Evolutionary conservation across 148 eudicot species (phyloP).

Genomic region (Tetragonia tetragonoides): DNA sequence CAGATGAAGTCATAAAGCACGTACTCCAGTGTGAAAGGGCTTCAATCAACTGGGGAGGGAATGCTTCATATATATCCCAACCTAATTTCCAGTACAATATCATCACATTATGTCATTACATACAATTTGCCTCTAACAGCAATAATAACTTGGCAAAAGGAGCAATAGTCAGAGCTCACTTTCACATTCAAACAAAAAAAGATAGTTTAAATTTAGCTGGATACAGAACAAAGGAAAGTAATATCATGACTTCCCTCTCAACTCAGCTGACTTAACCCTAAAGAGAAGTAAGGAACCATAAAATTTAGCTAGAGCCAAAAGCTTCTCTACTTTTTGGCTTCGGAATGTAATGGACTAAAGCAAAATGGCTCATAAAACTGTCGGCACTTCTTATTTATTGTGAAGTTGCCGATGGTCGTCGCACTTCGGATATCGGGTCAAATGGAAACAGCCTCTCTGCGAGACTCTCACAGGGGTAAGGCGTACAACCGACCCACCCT

Average conservation of each 20-base stretch:
- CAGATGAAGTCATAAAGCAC: not conserved
- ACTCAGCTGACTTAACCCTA: not conserved
- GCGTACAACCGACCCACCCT: no score
- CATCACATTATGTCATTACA: not conserved
- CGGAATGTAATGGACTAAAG: no score
- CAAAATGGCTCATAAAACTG: no score
- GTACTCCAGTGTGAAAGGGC: not conserved
- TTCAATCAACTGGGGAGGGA: not conserved
- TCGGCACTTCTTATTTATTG: no score
- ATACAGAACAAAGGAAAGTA: not conserved
- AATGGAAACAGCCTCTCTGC: no score
- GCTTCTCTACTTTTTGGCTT: no score
- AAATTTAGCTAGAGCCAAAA: no score
- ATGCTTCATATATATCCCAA: not conserved
- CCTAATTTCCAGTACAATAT: not conserved
- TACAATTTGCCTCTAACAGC: not conserved
- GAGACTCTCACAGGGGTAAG: no score
- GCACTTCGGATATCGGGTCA: no score
- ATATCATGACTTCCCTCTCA: not conserved
- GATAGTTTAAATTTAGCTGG: no score
- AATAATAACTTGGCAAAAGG: not conserved
- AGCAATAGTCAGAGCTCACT: not conserved
- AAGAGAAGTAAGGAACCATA: no score
- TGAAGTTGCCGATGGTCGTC: no score
- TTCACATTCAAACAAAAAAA: not conserved